phyloP scores from a whole-genome alignment of 352 stramenopile genomes.

The Elongisporangium prolatum region DNA sequence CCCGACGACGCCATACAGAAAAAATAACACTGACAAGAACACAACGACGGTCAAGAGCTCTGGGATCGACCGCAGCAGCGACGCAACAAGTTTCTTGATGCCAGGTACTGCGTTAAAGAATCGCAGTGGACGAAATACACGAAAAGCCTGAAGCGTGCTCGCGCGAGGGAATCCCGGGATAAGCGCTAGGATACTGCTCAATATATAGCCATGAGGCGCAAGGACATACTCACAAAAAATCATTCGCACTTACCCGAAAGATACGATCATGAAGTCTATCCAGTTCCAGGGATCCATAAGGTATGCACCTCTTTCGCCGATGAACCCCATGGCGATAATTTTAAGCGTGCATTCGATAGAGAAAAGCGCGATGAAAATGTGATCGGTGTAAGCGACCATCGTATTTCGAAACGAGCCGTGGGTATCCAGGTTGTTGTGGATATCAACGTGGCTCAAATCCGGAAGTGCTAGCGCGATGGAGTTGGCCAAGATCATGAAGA shows the following conservation, averaged over 20 bases:
- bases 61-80: constrained; percentile 71
- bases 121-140: constrained; percentile 34
- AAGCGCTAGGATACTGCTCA: constrained; percentile 22
- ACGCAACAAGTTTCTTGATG: constrained; percentile 57
- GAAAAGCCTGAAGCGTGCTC: constrained; percentile 28
- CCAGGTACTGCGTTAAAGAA: constrained; percentile 41
- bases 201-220: neutral
- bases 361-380: constrained; percentile 62
- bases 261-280: constrained; percentile 87
- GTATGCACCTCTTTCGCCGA: constrained; percentile 57
- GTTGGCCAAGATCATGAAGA: constrained; percentile 76
- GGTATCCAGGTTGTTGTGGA: constrained; percentile 24
- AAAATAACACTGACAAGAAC: constrained; percentile 80
- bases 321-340: constrained; percentile 80
- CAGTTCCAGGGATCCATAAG: constrained; percentile 86
- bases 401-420: constrained; percentile 37
- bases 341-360: constrained; percentile 84
- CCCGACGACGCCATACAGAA: constrained; percentile 81
- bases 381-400: constrained; percentile 41
- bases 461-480: constrained; percentile 72
- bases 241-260: constrained; percentile 31
- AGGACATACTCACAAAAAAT: neutral
- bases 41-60: constrained; percentile 73
- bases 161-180: constrained; percentile 40
- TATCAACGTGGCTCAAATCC: constrained; percentile 45